Conservation (phyloP, 495 filamentous ascomycete species). For the Chlorociboria aeruginascens region DNA sequence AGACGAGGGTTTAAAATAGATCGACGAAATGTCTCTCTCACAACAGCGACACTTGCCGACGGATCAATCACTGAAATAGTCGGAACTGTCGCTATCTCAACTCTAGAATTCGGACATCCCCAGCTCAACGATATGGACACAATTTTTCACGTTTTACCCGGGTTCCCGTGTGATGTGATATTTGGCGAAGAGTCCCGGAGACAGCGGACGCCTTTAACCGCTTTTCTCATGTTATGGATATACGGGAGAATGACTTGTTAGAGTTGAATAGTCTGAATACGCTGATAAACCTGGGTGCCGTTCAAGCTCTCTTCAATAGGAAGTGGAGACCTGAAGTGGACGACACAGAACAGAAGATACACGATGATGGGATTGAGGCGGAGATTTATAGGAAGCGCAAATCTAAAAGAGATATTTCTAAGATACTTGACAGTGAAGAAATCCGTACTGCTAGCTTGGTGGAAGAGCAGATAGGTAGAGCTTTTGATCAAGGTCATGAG, state of each 20-base stretch:
- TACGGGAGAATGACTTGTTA: not conserved
- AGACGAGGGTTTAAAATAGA: slow-evolving; percentile 1
- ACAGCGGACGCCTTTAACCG: slow-evolving; percentile 5
- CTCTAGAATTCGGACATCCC: not conserved
- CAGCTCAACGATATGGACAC: slow-evolving; percentile 1
- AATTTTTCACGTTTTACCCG: slow-evolving; percentile 4
- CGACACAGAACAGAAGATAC: not conserved
- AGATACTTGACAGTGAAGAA: no score
- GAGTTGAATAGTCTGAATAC: slow-evolving; percentile 1
- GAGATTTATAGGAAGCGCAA: no score
- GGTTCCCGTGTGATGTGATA: slow-evolving; percentile 5
- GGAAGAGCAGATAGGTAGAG: no score
- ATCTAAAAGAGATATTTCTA: no score
- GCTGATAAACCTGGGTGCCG: slow-evolving; percentile 1
- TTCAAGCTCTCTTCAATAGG: not conserved
- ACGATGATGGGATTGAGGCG: no score
- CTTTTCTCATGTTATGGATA: not conserved
- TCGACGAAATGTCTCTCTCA: not conserved
- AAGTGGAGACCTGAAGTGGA: not conserved
- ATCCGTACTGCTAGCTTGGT: no score
- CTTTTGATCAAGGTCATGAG: no score
- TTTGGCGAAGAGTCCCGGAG: slow-evolving; percentile 10
- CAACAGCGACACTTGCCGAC: not conserved
- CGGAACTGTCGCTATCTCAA: not conserved
- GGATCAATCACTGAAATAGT: not conserved